Evolutionary conservation across 495 filamentous ascomycete genomes (phyloP).

Genomic region (Pseudotulostoma volvatum): DNA sequence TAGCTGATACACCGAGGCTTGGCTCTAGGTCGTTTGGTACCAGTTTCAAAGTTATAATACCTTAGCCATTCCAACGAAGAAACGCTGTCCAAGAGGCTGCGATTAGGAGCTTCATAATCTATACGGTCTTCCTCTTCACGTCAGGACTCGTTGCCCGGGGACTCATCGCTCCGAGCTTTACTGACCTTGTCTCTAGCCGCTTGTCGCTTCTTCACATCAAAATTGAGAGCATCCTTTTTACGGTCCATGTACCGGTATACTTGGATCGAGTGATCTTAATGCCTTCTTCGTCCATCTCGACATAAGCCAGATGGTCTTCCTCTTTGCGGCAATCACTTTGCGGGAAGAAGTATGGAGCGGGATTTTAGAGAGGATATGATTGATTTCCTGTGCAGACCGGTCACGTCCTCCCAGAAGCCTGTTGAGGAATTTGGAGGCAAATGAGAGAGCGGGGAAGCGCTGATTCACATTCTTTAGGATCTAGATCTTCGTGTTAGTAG

Average conservation of each 20-base stretch:
- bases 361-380: background rate
- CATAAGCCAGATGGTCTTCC: background rate
- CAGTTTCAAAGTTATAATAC: background rate
- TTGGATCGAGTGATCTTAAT: background rate
- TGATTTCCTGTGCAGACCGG: conserved; percentile 1
- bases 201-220: background rate
- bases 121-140: background rate
- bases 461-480: background rate
- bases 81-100: background rate
- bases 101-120: background rate
- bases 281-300: background rate
- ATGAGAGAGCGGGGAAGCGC: background rate
- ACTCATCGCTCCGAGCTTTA: background rate
- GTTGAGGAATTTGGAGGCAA: background rate
- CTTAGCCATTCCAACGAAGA: background rate
- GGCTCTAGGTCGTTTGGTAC: background rate
- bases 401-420: conserved; percentile 1
- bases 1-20: background rate
- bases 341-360: conserved; percentile 1
- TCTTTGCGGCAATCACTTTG: background rate
- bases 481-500: background rate
- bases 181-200: background rate
- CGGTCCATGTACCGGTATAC: background rate
- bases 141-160: background rate
- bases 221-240: background rate